Conservation (phyloP, 2,329 filamentous ascomycete species). For the Colletotrichum shisoi region DNA sequence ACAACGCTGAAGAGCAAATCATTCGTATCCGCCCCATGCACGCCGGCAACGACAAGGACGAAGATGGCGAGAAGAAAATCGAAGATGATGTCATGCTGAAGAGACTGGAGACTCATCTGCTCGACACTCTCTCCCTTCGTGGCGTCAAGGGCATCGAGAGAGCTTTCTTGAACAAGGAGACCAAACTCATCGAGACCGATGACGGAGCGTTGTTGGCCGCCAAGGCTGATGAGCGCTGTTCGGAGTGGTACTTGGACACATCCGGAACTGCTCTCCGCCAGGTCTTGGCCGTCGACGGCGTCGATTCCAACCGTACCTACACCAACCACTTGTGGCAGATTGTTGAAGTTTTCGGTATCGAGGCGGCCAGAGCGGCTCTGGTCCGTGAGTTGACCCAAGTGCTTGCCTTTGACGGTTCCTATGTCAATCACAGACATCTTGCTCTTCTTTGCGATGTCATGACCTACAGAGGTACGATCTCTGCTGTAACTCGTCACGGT, state of each 20-base stretch:
- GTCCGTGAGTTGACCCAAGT: conserved; percentile 90
- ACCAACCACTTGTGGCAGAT: conserved; percentile 97
- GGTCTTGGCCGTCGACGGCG: conserved; percentile 85
- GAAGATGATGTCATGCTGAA: conserved; percentile 94
- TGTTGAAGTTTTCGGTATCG: conserved; percentile 93
- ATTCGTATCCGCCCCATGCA: conserved; percentile 87
- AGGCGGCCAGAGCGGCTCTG: conserved; percentile 86
- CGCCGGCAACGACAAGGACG: conserved; percentile 74
- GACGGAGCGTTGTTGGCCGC: conserved; percentile 78
- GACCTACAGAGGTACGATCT: conserved; percentile 92
- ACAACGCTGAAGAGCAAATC: conserved; percentile 94
- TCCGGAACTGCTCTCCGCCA: conserved; percentile 86
- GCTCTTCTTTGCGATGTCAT: conserved; percentile 95
- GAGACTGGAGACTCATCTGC: conserved; percentile 86
- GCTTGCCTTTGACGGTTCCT: conserved; percentile 97
- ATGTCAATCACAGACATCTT: conserved; percentile 98
- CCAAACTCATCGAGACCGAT: conserved; percentile 69
- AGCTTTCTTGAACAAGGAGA: conserved; percentile 89
- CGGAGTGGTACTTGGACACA: conserved; percentile 96
- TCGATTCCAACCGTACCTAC: conserved; percentile 85
- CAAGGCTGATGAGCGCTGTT: conserved; percentile 77
- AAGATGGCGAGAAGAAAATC: conserved; percentile 67
- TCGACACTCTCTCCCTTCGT: conserved; percentile 89
- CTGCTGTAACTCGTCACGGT: conserved; percentile 96
- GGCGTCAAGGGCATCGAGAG: conserved; percentile 88